These are phyloP conservation scores for Calonectria montana DNA, from an alignment of 2,329 filamentous ascomycete genomes.

Conservation along the genomic window DNA sequence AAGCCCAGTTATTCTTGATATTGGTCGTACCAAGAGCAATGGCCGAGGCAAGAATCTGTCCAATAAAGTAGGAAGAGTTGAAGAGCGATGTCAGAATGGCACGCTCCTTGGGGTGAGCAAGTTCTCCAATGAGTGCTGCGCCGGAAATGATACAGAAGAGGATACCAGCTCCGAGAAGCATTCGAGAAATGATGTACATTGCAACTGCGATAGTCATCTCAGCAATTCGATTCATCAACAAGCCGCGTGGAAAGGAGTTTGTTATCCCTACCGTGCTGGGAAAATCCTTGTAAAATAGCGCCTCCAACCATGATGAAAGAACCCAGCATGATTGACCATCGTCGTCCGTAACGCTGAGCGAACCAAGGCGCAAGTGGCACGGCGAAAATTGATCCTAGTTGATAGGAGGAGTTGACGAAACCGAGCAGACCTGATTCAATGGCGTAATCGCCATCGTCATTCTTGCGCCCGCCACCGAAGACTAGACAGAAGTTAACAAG, in stretches of 20 bases:
- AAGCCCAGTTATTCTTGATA: slow-evolving; percentile 54
- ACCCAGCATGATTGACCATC: slow-evolving; percentile 66
- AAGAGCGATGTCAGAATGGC: slow-evolving; percentile 55
- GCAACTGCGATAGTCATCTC: slow-evolving; percentile 48
- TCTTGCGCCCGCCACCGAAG: slow-evolving; percentile 29
- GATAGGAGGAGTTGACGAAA: slow-evolving; percentile 65
- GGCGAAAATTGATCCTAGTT: slow-evolving; percentile 64
- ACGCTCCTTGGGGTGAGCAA: slow-evolving; percentile 71
- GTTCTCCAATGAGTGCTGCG: slow-evolving; percentile 68
- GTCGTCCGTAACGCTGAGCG: slow-evolving; percentile 57
- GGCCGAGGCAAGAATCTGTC: slow-evolving; percentile 20
- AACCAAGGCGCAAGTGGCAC: slow-evolving; percentile 65
- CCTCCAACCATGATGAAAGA: slow-evolving; percentile 66
- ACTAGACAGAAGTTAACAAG: slow-evolving; percentile 21
- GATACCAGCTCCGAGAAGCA: slow-evolving; percentile 72
- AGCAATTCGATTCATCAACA: not conserved
- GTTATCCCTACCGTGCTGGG: slow-evolving; percentile 50
- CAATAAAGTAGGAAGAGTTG: slow-evolving; percentile 64
- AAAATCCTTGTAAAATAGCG: slow-evolving; percentile 65
- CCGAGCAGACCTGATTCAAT: slow-evolving; percentile 52
- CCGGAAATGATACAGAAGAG: slow-evolving; percentile 69
- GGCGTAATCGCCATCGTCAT: slow-evolving; percentile 32
- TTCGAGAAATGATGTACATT: slow-evolving; percentile 71
- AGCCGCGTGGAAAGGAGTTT: not conserved
- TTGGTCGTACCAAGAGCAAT: slow-evolving; percentile 53